Percentiles rank a stretch among this genome's conserved stretches.
Conservation (phyloP, 2,329 filamentous ascomycete genomes). For the Hortaea werneckii region DNA sequence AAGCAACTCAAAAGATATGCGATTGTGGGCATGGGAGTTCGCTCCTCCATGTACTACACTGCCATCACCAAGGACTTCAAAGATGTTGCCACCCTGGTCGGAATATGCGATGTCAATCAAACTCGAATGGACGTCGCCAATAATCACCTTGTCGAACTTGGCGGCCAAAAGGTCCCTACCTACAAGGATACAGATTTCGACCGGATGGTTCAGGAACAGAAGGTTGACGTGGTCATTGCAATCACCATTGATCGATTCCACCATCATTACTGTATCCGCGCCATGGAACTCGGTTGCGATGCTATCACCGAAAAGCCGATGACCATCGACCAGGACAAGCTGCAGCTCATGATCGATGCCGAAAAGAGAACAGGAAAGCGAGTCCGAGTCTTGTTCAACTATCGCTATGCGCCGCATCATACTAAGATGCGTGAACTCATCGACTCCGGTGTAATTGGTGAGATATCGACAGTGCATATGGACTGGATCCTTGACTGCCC, state of each 20-base stretch:
- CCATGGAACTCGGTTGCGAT: slow-evolving; percentile 49
- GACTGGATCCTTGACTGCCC: no score
- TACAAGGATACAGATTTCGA: slow-evolving; percentile 48
- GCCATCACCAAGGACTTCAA: slow-evolving; percentile 46
- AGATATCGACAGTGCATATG: slow-evolving; percentile 34
- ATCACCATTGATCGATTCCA: slow-evolving; percentile 55
- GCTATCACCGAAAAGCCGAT: slow-evolving; percentile 57
- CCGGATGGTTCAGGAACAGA: slow-evolving; percentile 46
- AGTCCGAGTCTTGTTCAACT: slow-evolving; percentile 54
- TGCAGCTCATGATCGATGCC: slow-evolving; percentile 45
- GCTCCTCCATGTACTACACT: slow-evolving; percentile 52
- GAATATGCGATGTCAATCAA: slow-evolving; percentile 50
- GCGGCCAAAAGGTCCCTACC: slow-evolving; percentile 42
- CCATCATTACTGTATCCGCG: slow-evolving; percentile 49
- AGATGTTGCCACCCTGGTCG: slow-evolving; percentile 43
- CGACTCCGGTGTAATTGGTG: slow-evolving; percentile 45
- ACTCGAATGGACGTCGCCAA: slow-evolving; percentile 51
- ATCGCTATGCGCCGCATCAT: slow-evolving; percentile 56
- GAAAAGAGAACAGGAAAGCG: slow-evolving; percentile 40
- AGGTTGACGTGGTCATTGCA: slow-evolving; percentile 52
- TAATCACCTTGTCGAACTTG: slow-evolving; percentile 36
- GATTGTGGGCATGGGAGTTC: slow-evolving; percentile 45
- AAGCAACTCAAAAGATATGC: no score
- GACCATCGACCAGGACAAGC: slow-evolving; percentile 50
- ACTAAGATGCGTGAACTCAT: slow-evolving; percentile 49